Evolutionary conservation across 768 basidiomycete genomes (phyloP).

Genomic region (Russula griseocarnosa): DNA sequence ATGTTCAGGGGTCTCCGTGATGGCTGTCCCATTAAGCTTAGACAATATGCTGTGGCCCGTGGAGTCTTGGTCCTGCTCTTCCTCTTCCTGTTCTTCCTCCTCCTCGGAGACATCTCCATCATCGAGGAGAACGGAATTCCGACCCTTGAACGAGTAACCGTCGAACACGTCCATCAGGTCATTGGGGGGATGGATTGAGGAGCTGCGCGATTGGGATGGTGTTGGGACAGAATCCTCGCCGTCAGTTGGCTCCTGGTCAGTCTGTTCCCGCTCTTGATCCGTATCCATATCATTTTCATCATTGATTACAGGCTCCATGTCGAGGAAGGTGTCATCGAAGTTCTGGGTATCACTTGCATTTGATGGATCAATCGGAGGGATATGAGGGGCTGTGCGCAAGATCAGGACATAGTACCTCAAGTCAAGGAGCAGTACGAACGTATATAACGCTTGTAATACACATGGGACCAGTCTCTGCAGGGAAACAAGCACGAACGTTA

Average conservation of each 20-base stretch:
- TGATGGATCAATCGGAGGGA: constrained; percentile 83
- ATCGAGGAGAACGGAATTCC: constrained; percentile 73
- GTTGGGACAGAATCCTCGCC: constrained; percentile 76
- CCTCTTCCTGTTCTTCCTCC: constrained; percentile 46
- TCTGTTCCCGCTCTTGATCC: constrained; percentile 63
- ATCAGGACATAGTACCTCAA: constrained; percentile 21
- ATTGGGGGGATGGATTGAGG: constrained; percentile 56
- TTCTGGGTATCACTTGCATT: constrained; percentile 96
- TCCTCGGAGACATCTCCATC: constrained; percentile 45
- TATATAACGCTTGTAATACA: constrained; percentile 92
- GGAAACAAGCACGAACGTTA: constrained; percentile 24
- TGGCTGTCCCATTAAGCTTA: constrained; percentile 24
- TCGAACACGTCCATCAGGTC: constrained; percentile 78
- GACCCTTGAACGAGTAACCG: constrained; percentile 90
- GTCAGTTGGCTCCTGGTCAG: constrained; percentile 67
- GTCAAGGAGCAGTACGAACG: constrained; percentile 48
- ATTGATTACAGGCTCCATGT: constrained; percentile 90
- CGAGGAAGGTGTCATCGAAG: constrained; percentile 95
- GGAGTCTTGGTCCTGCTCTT: constrained; percentile 38
- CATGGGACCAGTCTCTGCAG: constrained; percentile 85
- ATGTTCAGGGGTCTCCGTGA: constrained; percentile 28
- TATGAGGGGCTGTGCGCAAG: constrained; percentile 69
- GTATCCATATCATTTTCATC: constrained; percentile 66
- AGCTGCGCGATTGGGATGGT: constrained; percentile 74
- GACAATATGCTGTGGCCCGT: constrained; percentile 25